These are phyloP conservation scores for Salix koriyanagi DNA, from an alignment of 345 rosid species.

Conservation along the genomic window DNA sequence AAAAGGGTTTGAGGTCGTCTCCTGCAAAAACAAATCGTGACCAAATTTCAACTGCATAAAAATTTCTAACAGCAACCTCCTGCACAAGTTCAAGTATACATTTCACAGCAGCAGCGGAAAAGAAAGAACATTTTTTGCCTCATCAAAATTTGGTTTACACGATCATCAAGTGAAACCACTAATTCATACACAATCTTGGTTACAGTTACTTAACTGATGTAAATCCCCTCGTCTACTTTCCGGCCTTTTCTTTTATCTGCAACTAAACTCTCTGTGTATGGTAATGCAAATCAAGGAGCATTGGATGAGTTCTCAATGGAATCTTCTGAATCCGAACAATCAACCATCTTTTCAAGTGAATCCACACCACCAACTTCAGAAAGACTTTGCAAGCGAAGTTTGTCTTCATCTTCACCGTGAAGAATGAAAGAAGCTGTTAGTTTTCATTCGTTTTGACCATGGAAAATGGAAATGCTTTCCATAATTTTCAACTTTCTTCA, in stretches of 20 bases:
- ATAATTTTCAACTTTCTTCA: neutral
- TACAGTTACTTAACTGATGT: neutral
- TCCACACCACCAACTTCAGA: constrained; percentile 81
- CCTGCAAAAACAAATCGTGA: neutral
- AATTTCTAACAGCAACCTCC: neutral
- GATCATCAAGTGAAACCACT: neutral
- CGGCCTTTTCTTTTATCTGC: neutral
- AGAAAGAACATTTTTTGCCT: neutral
- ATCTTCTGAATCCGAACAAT: constrained; percentile 52
- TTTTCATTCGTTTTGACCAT: neutral
- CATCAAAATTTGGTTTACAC: neutral
- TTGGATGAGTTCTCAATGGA: constrained; percentile 22
- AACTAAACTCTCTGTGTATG: neutral
- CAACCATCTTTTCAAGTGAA: constrained; percentile 82
- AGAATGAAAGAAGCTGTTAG: neutral
- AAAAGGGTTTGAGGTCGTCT: neutral
- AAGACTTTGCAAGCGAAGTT: constrained; percentile 66
- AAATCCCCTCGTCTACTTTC: neutral
- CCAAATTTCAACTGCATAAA: neutral
- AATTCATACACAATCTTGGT: neutral
- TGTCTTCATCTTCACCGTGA: constrained; percentile 77
- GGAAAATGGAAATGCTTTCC: neutral
- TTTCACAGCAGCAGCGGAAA: neutral
- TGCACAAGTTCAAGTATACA: too few species aligned
- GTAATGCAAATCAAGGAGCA: constrained; percentile 11